phyloP scores from a whole-genome alignment of 106 monocot species.

The Ottelia alismoides region DNA sequence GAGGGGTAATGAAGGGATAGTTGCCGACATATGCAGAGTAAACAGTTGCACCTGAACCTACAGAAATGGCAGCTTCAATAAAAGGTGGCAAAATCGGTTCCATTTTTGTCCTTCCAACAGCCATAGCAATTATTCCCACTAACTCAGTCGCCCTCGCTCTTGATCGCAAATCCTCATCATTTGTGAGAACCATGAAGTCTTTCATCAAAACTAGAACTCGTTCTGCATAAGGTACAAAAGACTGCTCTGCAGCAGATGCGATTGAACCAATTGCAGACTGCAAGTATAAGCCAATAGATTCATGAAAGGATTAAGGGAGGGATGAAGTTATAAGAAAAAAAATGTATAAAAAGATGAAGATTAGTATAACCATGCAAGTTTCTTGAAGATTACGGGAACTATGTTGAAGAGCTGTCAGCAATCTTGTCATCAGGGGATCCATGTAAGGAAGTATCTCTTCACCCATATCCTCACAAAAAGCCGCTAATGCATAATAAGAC shows the following conservation, averaged over 20 bases:
- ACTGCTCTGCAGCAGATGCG: conserved; percentile 81
- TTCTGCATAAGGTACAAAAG: conserved; percentile 94
- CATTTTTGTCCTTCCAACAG: conserved; percentile 72
- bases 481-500: conserved; percentile 97
- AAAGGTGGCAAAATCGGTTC: conserved; percentile 79
- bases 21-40: too few species aligned
- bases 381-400: conserved; percentile 90
- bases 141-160: conserved; percentile 95
- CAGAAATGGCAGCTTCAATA: conserved; percentile 87
- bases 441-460: conserved; percentile 90
- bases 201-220: conserved; percentile 86
- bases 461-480: conserved; percentile 99
- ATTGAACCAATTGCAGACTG: conserved; percentile 97
- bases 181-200: conserved; percentile 79
- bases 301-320: not conserved
- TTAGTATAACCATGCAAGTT: conserved; percentile 82
- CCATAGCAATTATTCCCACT: conserved; percentile 91
- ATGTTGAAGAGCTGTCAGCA: conserved; percentile 60
- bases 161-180: conserved; percentile 73
- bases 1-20: too few species aligned
- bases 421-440: conserved; percentile 73
- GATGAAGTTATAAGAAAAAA: conserved; percentile 2
- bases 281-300: conserved; percentile 7
- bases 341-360: conserved; percentile 2
- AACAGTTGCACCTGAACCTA: conserved; percentile 12